Base-by-base conservation (phyloP, 371 early-diverging fungal genomes). In the Mortierella sp. region DNA sequence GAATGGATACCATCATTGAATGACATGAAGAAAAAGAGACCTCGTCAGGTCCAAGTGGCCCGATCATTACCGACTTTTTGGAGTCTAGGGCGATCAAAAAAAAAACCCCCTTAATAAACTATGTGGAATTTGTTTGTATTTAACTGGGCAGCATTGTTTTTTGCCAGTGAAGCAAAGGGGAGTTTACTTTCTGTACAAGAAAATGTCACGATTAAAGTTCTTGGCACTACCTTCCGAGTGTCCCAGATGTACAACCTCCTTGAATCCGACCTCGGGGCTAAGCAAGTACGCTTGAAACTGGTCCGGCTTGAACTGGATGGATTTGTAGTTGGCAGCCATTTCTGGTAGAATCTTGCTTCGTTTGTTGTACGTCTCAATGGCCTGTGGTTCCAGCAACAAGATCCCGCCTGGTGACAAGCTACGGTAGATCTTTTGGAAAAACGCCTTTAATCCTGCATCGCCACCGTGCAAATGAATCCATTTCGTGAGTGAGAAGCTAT, bases 391-490 rank as follows among this genome's bases (percentile, higher is more conserved):
- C 14, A 96, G 60, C 13, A 95, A 71, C 34, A 95, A 83, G 19
- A 71, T 56, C 0, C 96, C 96, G 6, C 89, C 90, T 0, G 81
- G 78, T 0, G 65, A 62, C 2, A 95, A 69, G 14, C 80, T 74
- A 9, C 83, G 60, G 78, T 85, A 89, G 6, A 85, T 79, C 58
- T 89, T 89, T 52, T 78, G 64, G 72, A 95, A 93, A 50, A 95
- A 91, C 5, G 52, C 54, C 53, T 85, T 83, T n/a, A 95, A 53
- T 4, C 93, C 94, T 3, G 81, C 80, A 70, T 95, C 96, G 0
- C 94, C 94, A 30, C 82, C 70, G 60, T 93, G 85, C 23, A 96
- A 38, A 54, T 95, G 95, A 42, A 95, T 89, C 94, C 94, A 94
- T 71, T 94, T 95, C 6, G 91, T 91, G 16, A 95, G 19, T 42